A percentile compares a stretch with the other conserved stretches of the same genome.
Evolutionary conservation across 75 land plant genomes (phyloP).

Genomic region (Picea glauca): DNA sequence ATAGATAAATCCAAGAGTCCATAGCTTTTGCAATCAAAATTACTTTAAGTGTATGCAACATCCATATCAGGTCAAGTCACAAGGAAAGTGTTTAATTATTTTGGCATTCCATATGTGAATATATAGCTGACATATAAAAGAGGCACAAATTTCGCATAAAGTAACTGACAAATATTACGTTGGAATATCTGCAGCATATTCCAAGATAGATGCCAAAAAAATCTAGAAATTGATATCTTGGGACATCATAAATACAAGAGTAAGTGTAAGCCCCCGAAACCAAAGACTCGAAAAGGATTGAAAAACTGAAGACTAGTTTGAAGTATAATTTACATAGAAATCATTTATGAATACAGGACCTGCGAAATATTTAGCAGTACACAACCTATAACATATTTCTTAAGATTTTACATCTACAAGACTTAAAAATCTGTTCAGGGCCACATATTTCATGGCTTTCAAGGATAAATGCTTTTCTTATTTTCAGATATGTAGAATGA

Average conservation of each 20-base stretch:
- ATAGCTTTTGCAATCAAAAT: too few species aligned
- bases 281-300: not conserved
- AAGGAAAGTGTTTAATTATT: not conserved
- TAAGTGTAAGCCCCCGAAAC: not conserved
- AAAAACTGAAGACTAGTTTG: not conserved
- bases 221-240: not conserved
- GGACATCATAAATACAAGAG: not conserved
- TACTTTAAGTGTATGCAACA: too few species aligned
- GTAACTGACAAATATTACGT: not conserved
- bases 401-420: constrained; percentile 1
- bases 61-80: too few species aligned
- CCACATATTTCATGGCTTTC: constrained; percentile 11
- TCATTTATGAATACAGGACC: not conserved
- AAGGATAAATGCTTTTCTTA: constrained; percentile 4
- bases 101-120: not conserved
- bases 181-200: not conserved
- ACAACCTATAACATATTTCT: constrained; percentile 1
- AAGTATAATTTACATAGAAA: constrained; percentile 8
- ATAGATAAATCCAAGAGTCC: too few species aligned
- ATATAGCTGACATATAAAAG: not conserved
- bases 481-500: constrained; percentile 13
- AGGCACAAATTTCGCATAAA: not conserved
- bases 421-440: constrained; percentile 3
- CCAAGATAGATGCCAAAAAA: not conserved
- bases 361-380: not conserved